Evolutionary conservation across 2,329 filamentous ascomycete species (phyloP).

Genomic region (Penicillium psychrosexuale): DNA sequence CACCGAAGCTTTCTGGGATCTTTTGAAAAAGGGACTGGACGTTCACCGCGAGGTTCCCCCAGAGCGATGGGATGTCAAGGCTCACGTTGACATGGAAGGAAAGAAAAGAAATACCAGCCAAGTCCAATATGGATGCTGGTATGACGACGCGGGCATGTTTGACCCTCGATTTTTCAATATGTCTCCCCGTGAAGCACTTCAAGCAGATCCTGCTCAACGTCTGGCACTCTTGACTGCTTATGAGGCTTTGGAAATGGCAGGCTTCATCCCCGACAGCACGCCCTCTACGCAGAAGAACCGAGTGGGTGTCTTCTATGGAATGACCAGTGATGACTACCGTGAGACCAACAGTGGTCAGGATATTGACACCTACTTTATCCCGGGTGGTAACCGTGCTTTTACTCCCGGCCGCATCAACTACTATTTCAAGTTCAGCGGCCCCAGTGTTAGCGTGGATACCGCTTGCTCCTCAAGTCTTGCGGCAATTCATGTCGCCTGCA

Average conservation of each 20-base stretch:
- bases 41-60: slow-evolving; percentile 60
- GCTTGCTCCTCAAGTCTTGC: slow-evolving; percentile 73
- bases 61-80: slow-evolving; percentile 70
- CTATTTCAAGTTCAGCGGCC: slow-evolving; percentile 72
- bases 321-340: slow-evolving; percentile 73
- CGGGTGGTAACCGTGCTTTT: slow-evolving; percentile 57
- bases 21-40: slow-evolving; percentile 70
- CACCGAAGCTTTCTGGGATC: slow-evolving; percentile 70
- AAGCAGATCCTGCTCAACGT: slow-evolving; percentile 78
- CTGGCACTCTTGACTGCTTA: slow-evolving; percentile 73
- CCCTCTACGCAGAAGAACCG: slow-evolving; percentile 62
- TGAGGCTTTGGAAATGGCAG: slow-evolving; percentile 77
- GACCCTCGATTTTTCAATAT: slow-evolving; percentile 86
- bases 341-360: slow-evolving; percentile 71
- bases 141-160: slow-evolving; percentile 72
- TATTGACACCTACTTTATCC: slow-evolving; percentile 67
- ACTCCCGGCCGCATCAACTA: slow-evolving; percentile 48
- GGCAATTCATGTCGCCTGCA: slow-evolving; percentile 69
- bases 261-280: slow-evolving; percentile 70
- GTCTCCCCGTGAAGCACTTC: slow-evolving; percentile 74
- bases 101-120: slow-evolving; percentile 74
- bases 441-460: slow-evolving; percentile 71
- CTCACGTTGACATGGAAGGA: slow-evolving; percentile 67
- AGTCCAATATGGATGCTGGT: slow-evolving; percentile 72
- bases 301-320: slow-evolving; percentile 72